Conservation (phyloP, 1,284 basidiomycete genomes). For the Cutaneotrichosporon spelunceum region DNA sequence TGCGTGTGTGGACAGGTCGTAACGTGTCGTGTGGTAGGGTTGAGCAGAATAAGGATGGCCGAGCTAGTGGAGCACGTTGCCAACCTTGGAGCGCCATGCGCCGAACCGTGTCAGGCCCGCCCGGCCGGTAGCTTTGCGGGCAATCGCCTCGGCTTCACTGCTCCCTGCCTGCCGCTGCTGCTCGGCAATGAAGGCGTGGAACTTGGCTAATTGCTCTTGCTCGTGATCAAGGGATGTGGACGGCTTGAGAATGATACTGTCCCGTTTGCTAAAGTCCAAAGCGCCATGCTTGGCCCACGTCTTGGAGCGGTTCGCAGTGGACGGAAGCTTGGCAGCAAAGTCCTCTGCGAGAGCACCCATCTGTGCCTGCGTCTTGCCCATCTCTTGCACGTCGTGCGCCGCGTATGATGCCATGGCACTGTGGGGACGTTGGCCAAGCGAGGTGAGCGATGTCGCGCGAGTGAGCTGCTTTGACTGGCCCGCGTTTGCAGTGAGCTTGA, state of each 20-base stretch:
- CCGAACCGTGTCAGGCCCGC: conserved; percentile 1
- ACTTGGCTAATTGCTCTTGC: conserved; percentile 34
- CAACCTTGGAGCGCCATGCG: conserved; percentile 3
- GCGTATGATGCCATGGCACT: background rate
- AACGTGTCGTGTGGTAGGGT: background rate
- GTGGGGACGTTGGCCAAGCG: conserved; percentile 6
- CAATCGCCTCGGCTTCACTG: conserved; percentile 30
- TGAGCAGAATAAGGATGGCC: background rate
- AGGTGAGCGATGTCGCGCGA: conserved; percentile 16
- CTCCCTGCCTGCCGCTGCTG: conserved; percentile 36
- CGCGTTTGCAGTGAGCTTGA: conserved; percentile 1
- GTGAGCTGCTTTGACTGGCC: conserved; percentile 12
- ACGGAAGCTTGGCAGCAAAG: background rate
- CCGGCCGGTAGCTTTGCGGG: conserved; percentile 14
- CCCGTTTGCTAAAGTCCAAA: background rate
- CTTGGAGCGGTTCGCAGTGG: background rate
- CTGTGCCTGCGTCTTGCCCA: background rate
- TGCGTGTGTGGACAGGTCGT: background rate
- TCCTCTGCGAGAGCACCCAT: conserved; percentile 2
- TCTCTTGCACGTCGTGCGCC: background rate
- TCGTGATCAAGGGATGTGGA: conserved; percentile 18
- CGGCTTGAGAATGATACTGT: background rate
- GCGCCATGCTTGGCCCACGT: conserved; percentile 4
- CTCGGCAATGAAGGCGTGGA: conserved; percentile 40
- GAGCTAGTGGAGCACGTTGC: conserved; percentile 22